Percentiles rank a stretch among this genome's conserved stretches.
Evolutionary conservation across 257 asterid genomes (phyloP).

Genomic region (Anisodus tanguticus): DNA sequence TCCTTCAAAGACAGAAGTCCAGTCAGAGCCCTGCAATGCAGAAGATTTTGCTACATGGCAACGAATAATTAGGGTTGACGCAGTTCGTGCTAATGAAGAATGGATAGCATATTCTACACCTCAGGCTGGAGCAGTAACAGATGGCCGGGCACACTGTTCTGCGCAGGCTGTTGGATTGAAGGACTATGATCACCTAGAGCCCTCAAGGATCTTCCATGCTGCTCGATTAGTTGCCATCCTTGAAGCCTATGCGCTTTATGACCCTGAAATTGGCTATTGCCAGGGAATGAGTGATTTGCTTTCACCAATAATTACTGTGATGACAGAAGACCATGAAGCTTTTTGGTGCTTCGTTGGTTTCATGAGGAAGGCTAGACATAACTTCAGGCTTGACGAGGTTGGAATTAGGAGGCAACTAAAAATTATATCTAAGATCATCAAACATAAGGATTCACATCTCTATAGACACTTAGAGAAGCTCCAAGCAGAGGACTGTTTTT

Average conservation of each 20-base stretch:
- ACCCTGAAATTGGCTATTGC: constrained; percentile 87
- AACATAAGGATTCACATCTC: constrained; percentile 74
- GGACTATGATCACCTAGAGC: constrained; percentile 76
- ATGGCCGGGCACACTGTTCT: constrained; percentile 54
- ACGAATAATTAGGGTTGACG: constrained; percentile 88
- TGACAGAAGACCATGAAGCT: constrained; percentile 75
- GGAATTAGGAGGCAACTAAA: constrained; percentile 81
- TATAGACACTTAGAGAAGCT: constrained; percentile 89
- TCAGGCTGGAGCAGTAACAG: constrained; percentile 69
- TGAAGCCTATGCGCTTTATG: constrained; percentile 84
- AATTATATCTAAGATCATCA: constrained; percentile 73
- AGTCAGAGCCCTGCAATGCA: constrained; percentile 39
- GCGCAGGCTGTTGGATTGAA: constrained; percentile 80
- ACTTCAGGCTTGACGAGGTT: constrained; percentile 89
- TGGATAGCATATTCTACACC: constrained; percentile 73
- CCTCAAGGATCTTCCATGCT: constrained; percentile 75
- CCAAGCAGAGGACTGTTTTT: constrained; percentile 88
- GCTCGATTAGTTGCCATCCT: constrained; percentile 90
- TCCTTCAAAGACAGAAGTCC: constrained; percentile 42
- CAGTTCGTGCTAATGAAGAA: constrained; percentile 78
- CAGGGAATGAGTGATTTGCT: constrained; percentile 97
- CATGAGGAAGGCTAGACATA: constrained; percentile 89
- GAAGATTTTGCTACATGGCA: constrained; percentile 87
- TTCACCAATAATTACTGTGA: constrained; percentile 84
- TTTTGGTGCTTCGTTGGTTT: constrained; percentile 93